These are phyloP conservation scores for Wolfiporia cocos DNA, from an alignment of 1,284 basidiomycete genomes.

Conservation along the genomic window DNA sequence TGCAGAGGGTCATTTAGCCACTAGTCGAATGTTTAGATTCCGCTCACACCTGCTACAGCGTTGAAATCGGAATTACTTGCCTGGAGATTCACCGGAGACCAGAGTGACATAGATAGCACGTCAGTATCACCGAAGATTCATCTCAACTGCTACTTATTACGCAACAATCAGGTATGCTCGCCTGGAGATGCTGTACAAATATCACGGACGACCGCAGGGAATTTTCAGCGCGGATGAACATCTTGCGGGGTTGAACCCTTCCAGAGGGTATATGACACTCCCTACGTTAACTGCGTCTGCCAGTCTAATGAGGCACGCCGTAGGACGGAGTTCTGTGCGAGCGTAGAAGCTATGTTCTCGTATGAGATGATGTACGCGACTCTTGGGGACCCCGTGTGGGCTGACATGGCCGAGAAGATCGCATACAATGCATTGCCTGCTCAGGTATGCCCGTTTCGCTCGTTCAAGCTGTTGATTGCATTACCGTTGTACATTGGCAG, in stretches of 20 bases:
- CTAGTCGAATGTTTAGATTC: background rate
- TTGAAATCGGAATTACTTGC: conserved; percentile 3
- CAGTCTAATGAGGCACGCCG: too few relatives aligned
- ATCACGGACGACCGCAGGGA: conserved; percentile 54
- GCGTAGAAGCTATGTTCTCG: conserved; percentile 65
- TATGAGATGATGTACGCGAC: background rate
- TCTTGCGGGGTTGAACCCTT: conserved; percentile 45
- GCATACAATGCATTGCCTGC: conserved; percentile 54
- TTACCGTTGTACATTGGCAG: conserved; percentile 13
- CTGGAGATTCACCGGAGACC: conserved; percentile 4
- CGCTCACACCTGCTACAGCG: background rate
- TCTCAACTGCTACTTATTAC: background rate
- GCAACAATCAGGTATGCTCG: background rate
- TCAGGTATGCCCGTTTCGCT: conserved; percentile 26
- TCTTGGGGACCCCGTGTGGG: background rate
- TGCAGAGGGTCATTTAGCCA: conserved; percentile 36
- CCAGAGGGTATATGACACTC: conserved; percentile 35
- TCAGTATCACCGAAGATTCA: background rate
- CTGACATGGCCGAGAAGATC: conserved; percentile 34
- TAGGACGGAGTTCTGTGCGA: conserved; percentile 50
- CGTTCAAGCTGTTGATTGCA: background rate
- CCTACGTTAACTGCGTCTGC: too few relatives aligned
- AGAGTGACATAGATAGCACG: conserved; percentile 6
- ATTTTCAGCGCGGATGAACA: conserved; percentile 57
- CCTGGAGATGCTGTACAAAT: conserved; percentile 46